Evolutionary conservation across 176 grass and related monocot species (phyloP).

Genomic region (Saccharum officinarum): DNA sequence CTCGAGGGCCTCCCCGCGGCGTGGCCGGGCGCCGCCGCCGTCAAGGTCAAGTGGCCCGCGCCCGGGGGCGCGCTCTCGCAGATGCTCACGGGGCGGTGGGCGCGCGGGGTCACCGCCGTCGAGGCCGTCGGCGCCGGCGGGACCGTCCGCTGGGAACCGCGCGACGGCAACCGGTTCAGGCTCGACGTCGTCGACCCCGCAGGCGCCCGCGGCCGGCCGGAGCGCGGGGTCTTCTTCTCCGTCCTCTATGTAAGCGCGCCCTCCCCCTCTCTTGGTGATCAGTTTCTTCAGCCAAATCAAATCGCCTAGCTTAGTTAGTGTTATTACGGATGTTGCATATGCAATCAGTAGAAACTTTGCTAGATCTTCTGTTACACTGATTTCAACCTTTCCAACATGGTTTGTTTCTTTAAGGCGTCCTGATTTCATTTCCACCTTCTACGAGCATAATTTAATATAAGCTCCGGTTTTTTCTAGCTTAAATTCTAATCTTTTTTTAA

Average conservation of each 20-base stretch:
- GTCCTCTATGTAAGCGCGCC: slow-evolving; percentile 67
- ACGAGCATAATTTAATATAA: background rate
- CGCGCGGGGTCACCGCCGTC: slow-evolving; percentile 52
- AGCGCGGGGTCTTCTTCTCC: slow-evolving; percentile 57
- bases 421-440: background rate
- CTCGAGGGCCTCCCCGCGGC: slow-evolving; percentile 53
- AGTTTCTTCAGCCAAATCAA: background rate
- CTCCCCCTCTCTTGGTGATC: background rate
- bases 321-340: background rate
- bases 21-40: slow-evolving; percentile 34
- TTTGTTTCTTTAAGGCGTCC: background rate
- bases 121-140: slow-evolving; percentile 40
- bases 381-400: background rate
- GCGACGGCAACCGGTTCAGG: slow-evolving; percentile 50
- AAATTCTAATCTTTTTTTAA: slow-evolving; percentile 11
- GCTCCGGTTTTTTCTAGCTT: background rate
- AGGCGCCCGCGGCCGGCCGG: background rate
- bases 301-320: background rate
- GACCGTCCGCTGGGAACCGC: slow-evolving; percentile 47
- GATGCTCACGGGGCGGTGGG: slow-evolving; percentile 45
- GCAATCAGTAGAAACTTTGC: background rate
- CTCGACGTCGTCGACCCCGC: slow-evolving; percentile 23
- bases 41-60: slow-evolving; percentile 72
- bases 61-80: slow-evolving; percentile 32
- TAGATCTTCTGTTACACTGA: background rate